Conservation (phyloP, 1,139 yeast genomes). For the Scheffersomyces lignicola region DNA sequence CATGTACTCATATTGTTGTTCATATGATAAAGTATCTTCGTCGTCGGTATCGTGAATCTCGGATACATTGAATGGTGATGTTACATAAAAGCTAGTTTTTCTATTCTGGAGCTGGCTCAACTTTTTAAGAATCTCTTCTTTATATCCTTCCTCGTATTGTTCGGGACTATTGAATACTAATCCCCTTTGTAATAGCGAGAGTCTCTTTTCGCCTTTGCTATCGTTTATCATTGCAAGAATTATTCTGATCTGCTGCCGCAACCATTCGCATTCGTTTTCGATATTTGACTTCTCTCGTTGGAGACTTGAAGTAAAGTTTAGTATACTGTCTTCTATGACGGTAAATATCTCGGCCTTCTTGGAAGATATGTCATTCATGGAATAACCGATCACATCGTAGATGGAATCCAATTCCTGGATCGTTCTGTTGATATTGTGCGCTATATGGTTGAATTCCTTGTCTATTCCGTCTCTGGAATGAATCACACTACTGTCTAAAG, state of each 20-base stretch:
- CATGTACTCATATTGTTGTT: conserved; percentile 28
- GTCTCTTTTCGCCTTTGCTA: conserved; percentile 25
- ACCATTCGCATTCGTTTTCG: conserved; percentile 49
- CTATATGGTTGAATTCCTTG: conserved; percentile 24
- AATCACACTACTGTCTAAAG: too few relatives aligned
- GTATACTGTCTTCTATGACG: conserved; percentile 41
- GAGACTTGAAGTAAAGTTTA: conserved; percentile 31
- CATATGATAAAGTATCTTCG: conserved; percentile 21
- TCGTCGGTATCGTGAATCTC: conserved; percentile 9
- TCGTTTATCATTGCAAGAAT: conserved; percentile 46
- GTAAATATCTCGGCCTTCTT: conserved; percentile 42
- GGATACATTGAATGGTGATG: conserved; percentile 29
- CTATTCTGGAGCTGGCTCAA: conserved; percentile 19
- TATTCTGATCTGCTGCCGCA: conserved; percentile 43
- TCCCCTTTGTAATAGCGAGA: conserved; percentile 30
- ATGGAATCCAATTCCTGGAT: conserved; percentile 33
- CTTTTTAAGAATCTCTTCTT: conserved; percentile 25
- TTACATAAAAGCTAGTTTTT: conserved; percentile 23
- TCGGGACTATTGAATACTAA: conserved; percentile 29
- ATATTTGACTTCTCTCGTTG: conserved; percentile 40
- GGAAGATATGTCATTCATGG: conserved; percentile 30
- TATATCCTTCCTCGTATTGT: conserved; percentile 34
- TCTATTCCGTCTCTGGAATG: too few relatives aligned
- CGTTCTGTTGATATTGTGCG: conserved; percentile 33
- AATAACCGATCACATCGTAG: conserved; percentile 41